A percentile compares a stretch with the other conserved stretches of the same genome.
Conservation (phyloP, 148 eudicot genomes). For the Chenopodium formosanum region DNA sequence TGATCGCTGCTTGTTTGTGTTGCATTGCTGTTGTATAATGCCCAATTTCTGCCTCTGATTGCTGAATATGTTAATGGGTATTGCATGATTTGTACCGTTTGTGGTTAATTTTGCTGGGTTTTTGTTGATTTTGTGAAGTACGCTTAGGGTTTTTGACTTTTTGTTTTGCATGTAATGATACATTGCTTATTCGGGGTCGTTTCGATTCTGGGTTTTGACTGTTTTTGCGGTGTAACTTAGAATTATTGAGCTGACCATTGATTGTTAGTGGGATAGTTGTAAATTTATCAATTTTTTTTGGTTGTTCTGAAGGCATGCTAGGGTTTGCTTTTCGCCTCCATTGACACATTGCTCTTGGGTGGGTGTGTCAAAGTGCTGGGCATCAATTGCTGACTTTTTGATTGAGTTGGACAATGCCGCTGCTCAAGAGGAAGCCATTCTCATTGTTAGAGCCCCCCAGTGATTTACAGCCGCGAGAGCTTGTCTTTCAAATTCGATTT, state of each 20-base stretch:
- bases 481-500: constrained; percentile 72
- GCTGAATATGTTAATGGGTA: constrained; percentile 23
- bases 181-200: constrained; percentile 18
- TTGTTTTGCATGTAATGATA: constrained; percentile 26
- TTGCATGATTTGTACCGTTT: constrained; percentile 26
- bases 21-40: constrained; percentile 7
- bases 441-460: constrained; percentile 57
- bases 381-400: constrained; percentile 14
- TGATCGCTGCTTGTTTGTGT: background rate
- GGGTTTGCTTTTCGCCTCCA: constrained; percentile 8
- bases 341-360: constrained; percentile 13
- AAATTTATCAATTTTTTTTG: constrained; percentile 7
- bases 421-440: constrained; percentile 77
- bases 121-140: constrained; percentile 5
- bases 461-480: constrained; percentile 69
- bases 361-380: constrained; percentile 15
- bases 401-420: constrained; percentile 57
- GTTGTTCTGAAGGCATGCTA: constrained; percentile 22
- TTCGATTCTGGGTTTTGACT: constrained; percentile 2
- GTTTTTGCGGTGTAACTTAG: constrained; percentile 11
- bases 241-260: constrained; percentile 1
- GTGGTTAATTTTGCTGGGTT: constrained; percentile 6
- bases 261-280: constrained; percentile 9
- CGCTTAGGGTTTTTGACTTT: constrained; percentile 25
- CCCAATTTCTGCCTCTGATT: constrained; percentile 9